phyloP scores from a whole-genome alignment of 1,284 basidiomycete species.

The Leccinum holopus region DNA sequence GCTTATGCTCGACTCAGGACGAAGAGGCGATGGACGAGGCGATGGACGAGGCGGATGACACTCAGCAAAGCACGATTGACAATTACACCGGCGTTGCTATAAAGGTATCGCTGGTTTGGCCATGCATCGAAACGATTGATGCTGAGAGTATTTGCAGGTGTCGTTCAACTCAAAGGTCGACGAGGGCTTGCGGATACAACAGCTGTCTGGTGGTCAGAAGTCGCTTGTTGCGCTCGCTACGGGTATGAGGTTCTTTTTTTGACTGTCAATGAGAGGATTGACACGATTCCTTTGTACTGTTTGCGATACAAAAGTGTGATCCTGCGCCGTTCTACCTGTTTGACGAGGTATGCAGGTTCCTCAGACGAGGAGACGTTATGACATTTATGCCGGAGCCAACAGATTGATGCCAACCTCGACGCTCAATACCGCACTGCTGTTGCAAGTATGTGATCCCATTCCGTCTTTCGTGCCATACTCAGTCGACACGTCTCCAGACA shows the following conservation, averaged over 20 bases:
- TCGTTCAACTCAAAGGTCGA: constrained; percentile 99
- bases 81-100: constrained; percentile 98
- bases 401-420: constrained; percentile 98
- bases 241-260: constrained; percentile 44
- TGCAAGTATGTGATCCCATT: constrained; percentile 59
- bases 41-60: constrained; percentile 65
- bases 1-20: constrained; percentile 43
- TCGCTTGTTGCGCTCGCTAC: constrained; percentile 95
- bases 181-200: constrained; percentile 94
- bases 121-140: not conserved
- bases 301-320: constrained; percentile 99
- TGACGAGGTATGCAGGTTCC: constrained; percentile 68
- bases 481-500: constrained; percentile 33
- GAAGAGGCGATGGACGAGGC: constrained; percentile 70
- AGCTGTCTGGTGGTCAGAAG: constrained; percentile 97
- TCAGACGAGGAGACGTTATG: not conserved
- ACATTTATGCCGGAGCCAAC: constrained; percentile 4
- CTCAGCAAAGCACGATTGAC: constrained; percentile 77
- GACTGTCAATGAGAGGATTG: not conserved
- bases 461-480: not conserved
- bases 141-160: constrained; percentile 51
- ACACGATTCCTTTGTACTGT: constrained; percentile 54
- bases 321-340: constrained; percentile 99
- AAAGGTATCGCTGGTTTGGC: constrained; percentile 48
- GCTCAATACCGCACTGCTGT: constrained; percentile 98